These are phyloP conservation scores for Magnolia officinalis DNA, from an alignment of 164 flowering plant species.

Conservation along the genomic window DNA sequence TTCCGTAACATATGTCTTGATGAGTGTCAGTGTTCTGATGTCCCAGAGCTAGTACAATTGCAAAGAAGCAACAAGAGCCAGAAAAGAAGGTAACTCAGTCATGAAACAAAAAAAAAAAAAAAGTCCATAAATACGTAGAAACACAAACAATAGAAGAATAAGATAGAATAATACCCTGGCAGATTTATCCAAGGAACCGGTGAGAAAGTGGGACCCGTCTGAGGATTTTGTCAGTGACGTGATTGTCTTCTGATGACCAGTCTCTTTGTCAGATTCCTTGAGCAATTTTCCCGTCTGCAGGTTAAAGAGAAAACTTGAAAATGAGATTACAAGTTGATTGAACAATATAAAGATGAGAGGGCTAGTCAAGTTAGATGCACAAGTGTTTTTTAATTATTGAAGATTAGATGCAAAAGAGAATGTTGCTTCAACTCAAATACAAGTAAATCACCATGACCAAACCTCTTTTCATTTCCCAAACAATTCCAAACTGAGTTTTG, in stretches of 20 bases:
- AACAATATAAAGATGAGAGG: neutral
- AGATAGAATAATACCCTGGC: slow-evolving; percentile 54
- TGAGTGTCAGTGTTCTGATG: slow-evolving; percentile 63
- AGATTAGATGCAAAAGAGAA: neutral
- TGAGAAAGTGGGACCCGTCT: slow-evolving; percentile 81
- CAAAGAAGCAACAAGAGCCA: slow-evolving; percentile 5
- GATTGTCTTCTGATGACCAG: slow-evolving; percentile 72
- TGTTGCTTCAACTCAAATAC: neutral
- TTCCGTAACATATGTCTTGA: slow-evolving; percentile 86
- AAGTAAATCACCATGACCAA: neutral
- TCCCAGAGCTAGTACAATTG: slow-evolving; percentile 77
- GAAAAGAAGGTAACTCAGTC: neutral
- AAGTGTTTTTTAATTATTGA: neutral
- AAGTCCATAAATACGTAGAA: neutral
- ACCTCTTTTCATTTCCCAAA: neutral
- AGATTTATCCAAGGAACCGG: slow-evolving; percentile 87
- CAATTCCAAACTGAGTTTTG: neutral
- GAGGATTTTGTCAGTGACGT: slow-evolving; percentile 71
- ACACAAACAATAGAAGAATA: neutral
- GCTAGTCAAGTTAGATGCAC: neutral
- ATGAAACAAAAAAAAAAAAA: neutral
- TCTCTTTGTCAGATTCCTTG: slow-evolving; percentile 69
- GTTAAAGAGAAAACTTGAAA: neutral
- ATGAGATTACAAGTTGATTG: slow-evolving; percentile 1
- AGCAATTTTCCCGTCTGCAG: slow-evolving; percentile 86